Evolutionary conservation across 2,329 filamentous ascomycete genomes (phyloP).

Genomic region (Pleoardoris graminearum): DNA sequence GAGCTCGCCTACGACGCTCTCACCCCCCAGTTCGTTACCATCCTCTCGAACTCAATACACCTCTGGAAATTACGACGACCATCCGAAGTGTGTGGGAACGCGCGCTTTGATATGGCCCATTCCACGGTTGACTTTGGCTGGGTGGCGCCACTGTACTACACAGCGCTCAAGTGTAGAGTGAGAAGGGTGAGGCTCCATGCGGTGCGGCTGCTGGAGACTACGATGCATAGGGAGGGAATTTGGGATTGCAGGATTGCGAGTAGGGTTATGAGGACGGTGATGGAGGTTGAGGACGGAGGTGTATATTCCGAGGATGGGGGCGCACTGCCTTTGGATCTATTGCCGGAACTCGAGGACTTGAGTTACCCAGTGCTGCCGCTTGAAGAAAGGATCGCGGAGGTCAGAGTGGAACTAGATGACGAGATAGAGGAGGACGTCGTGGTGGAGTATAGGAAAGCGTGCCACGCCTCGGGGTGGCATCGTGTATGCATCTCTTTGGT

Average conservation of each 20-base stretch:
- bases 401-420: slow-evolving; percentile 1
- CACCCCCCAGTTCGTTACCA: neutral
- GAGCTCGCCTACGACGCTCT: slow-evolving; percentile 24
- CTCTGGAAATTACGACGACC: slow-evolving; percentile 24
- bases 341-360: neutral
- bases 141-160: slow-evolving; percentile 51
- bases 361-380: neutral
- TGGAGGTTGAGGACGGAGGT: slow-evolving; percentile 24
- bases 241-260: slow-evolving; percentile 45
- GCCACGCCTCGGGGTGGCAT: neutral
- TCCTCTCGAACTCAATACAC: slow-evolving; percentile 31
- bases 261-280: slow-evolving; percentile 42
- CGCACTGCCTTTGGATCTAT: neutral
- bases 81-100: too few relatives aligned
- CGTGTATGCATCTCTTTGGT: neutral
- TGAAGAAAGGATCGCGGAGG: neutral
- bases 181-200: slow-evolving; percentile 46
- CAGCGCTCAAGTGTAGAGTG: slow-evolving; percentile 52
- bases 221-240: slow-evolving; percentile 47
- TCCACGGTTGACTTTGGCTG: slow-evolving; percentile 49
- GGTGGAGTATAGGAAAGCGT: slow-evolving; percentile 3
- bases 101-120: slow-evolving; percentile 26
- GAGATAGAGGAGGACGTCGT: neutral
- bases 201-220: slow-evolving; percentile 31
- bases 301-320: neutral